phyloP scores from a whole-genome alignment of 1,139 yeast species.

The Sporopachydermia cereana region DNA sequence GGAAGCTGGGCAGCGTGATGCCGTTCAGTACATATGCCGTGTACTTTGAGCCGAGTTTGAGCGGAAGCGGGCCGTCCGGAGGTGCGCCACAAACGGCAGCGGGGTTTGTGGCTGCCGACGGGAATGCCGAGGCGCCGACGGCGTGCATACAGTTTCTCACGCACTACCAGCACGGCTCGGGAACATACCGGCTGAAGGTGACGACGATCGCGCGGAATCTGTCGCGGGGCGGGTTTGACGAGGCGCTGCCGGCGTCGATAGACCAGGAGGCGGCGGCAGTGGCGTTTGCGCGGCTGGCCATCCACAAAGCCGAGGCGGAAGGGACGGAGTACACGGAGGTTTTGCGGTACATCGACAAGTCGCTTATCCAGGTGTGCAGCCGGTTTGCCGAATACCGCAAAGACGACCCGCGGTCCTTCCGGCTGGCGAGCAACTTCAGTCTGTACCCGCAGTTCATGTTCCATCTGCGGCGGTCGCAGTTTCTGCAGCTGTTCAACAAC shows the following conservation, averaged over 20 bases:
- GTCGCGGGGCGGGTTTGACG: slow-evolving; percentile 16
- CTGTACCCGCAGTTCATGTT: slow-evolving; percentile 66
- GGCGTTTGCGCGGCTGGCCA: slow-evolving; percentile 42
- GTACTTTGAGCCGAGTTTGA: slow-evolving; percentile 41
- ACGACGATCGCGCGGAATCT: slow-evolving; percentile 27
- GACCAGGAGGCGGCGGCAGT: slow-evolving; percentile 68
- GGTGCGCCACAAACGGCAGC: slow-evolving; percentile 8
- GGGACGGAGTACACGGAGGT: slow-evolving; percentile 35
- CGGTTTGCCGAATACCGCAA: slow-evolving; percentile 68
- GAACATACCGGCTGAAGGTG: slow-evolving; percentile 32
- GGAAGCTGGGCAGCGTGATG: slow-evolving; percentile 47
- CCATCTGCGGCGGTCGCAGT: slow-evolving; percentile 60
- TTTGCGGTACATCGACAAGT: slow-evolving; percentile 66
- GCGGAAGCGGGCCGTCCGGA: slow-evolving; percentile 15
- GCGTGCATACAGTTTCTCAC: slow-evolving; percentile 58
- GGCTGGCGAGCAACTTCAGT: slow-evolving; percentile 57
- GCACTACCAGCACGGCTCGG: slow-evolving; percentile 54
- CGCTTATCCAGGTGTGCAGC: slow-evolving; percentile 60
- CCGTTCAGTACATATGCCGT: slow-evolving; percentile 49
- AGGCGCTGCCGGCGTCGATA: slow-evolving; percentile 29
- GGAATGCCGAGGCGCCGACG: slow-evolving; percentile 19
- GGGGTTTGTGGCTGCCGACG: slow-evolving; percentile 19
- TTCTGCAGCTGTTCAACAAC: slow-evolving; percentile 58
- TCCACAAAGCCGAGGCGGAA: slow-evolving; percentile 39
- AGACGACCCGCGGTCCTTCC: slow-evolving; percentile 56